Percentiles rank a stretch among this genome's conserved stretches.
These are phyloP conservation scores for Starmerella lactis-condensi DNA, from an alignment of 805 yeast genomes.

Conservation along the genomic window DNA sequence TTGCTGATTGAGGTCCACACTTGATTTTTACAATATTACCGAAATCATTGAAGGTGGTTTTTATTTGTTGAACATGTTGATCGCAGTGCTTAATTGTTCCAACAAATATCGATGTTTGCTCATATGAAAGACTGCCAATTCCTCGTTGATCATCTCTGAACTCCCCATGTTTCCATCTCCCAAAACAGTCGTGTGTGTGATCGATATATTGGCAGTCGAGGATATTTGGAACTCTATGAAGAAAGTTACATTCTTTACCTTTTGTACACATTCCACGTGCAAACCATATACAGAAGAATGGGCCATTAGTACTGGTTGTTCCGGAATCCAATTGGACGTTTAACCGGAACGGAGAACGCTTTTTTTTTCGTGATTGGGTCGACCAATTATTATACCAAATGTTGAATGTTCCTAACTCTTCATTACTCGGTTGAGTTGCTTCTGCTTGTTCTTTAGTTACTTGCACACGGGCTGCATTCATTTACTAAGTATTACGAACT, in stretches of 20 bases:
- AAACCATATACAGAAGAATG: constrained; percentile 60
- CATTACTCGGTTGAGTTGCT: not conserved
- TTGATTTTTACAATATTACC: constrained; percentile 53
- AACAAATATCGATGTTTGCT: constrained; percentile 60
- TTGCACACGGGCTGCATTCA: constrained; percentile 14
- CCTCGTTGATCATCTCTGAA: constrained; percentile 91
- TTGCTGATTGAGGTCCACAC: constrained; percentile 50
- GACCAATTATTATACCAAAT: constrained; percentile 85
- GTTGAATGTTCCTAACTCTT: constrained; percentile 31
- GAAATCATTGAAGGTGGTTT: constrained; percentile 45
- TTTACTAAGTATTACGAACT: too few species aligned
- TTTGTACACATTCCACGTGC: constrained; percentile 74
- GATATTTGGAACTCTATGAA: constrained; percentile 53
- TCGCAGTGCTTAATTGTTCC: constrained; percentile 32
- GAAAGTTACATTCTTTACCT: constrained; percentile 57
- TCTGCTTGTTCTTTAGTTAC: constrained; percentile 6
- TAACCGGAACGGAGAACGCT: constrained; percentile 39
- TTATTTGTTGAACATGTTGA: constrained; percentile 27
- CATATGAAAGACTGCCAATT: constrained; percentile 55
- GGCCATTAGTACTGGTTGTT: constrained; percentile 34
- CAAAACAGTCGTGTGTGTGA: constrained; percentile 72
- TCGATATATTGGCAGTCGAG: constrained; percentile 35
- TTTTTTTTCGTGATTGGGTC: constrained; percentile 25
- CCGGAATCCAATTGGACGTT: constrained; percentile 51
- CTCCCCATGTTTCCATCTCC: constrained; percentile 65